A percentile compares a stretch with the other conserved stretches of the same genome.
Conservation (phyloP, 2,329 filamentous ascomycete genomes). For the Trematosphaeria pertusa region DNA sequence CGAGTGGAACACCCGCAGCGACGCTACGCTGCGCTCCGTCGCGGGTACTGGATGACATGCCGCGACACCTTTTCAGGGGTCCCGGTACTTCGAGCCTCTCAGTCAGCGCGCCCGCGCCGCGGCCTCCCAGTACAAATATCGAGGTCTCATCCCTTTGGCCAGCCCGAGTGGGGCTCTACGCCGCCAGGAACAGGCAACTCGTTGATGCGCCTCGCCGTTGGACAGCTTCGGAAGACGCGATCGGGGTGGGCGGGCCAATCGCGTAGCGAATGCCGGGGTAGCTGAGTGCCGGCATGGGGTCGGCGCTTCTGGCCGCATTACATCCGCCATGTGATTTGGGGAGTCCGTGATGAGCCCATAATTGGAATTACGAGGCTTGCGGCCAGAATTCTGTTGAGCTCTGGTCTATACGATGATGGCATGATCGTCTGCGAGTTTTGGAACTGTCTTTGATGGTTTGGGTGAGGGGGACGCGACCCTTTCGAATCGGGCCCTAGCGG, state of each 20-base stretch:
- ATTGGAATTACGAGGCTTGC: constrained; percentile 8
- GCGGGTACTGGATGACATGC: constrained; percentile 39
- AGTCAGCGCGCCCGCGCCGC: constrained; percentile 27
- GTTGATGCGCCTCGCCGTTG: constrained; percentile 36
- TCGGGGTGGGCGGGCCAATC: constrained; percentile 32
- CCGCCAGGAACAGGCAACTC: constrained; percentile 28
- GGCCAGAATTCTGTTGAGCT: constrained; percentile 8
- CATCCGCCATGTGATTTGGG: constrained; percentile 35
- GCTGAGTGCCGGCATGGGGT: constrained; percentile 17
- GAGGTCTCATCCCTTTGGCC: constrained; percentile 24
- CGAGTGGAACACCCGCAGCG: constrained; percentile 33
- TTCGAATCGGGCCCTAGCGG: not conserved
- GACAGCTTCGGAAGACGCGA: constrained; percentile 22
- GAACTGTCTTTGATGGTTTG: not conserved
- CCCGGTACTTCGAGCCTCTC: constrained; percentile 29
- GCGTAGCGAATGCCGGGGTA: constrained; percentile 26
- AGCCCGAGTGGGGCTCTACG: constrained; percentile 26
- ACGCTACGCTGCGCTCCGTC: constrained; percentile 27
- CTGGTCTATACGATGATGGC: constrained; percentile 4
- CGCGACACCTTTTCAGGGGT: constrained; percentile 29
- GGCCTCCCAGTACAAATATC: constrained; percentile 33
- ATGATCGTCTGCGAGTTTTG: not conserved
- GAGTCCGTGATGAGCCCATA: constrained; percentile 28
- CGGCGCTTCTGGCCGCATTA: constrained; percentile 28
- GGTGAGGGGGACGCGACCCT: not conserved